phyloP scores from a whole-genome alignment of 140 eudicot genomes.

The Cichorium intybus region DNA sequence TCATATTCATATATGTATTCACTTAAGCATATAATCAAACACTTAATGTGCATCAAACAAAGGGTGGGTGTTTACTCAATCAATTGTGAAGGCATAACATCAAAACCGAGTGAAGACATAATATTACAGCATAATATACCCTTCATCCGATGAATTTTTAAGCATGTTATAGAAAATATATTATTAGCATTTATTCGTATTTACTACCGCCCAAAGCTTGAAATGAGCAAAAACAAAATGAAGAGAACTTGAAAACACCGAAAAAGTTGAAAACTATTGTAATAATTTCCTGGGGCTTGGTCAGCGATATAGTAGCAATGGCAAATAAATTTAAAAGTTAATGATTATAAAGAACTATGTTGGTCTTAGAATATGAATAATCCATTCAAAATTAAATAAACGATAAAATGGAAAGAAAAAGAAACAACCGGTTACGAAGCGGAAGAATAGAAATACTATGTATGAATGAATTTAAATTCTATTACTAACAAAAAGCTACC shows the following conservation, averaged over 20 bases:
- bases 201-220: background rate
- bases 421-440: too few species aligned
- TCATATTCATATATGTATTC: background rate
- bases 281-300: background rate
- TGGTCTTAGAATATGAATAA: too few species aligned
- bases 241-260: background rate
- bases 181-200: background rate
- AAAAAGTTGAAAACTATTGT: too few species aligned
- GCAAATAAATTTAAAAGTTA: too few species aligned
- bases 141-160: background rate
- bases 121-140: background rate
- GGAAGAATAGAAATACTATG: too few species aligned
- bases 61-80: background rate
- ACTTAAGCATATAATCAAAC: slow-evolving; percentile 13
- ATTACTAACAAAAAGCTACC: too few species aligned
- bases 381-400: too few species aligned
- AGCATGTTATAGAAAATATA: background rate
- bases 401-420: too few species aligned
- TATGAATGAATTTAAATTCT: too few species aligned
- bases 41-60: background rate
- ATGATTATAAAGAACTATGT: too few species aligned
- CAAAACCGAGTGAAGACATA: background rate
- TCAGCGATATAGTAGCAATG: background rate
- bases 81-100: background rate
- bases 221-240: background rate